These are phyloP conservation scores for Phellopilus nigrolimitatus DNA, from an alignment of 1,284 basidiomycete species.

Conservation along the genomic window DNA sequence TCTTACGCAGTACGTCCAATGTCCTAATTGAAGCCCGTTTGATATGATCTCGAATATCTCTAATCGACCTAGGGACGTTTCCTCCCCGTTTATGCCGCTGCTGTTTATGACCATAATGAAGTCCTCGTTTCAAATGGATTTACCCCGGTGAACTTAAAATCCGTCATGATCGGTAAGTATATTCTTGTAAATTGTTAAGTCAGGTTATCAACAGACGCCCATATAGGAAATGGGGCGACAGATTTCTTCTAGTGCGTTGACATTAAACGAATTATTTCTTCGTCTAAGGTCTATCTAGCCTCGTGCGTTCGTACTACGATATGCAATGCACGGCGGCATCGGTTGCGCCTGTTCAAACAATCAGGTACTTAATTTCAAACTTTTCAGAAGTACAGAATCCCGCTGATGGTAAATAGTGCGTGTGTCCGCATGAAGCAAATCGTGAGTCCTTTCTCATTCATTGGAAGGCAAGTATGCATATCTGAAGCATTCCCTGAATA, in stretches of 20 bases:
- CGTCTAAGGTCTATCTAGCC: not conserved
- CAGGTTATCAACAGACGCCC: not conserved
- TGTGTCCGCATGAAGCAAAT: constrained; percentile 44
- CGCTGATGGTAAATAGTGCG: constrained; percentile 25
- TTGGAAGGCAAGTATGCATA: not conserved
- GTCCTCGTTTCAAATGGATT: constrained; percentile 52
- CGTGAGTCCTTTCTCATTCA: constrained; percentile 29
- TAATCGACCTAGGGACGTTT: constrained; percentile 66
- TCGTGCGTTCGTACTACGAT: constrained; percentile 15
- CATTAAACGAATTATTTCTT: not conserved
- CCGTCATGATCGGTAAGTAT: constrained; percentile 68
- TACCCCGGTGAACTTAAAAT: constrained; percentile 73
- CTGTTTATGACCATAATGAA: constrained; percentile 76
- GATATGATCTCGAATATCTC: not conserved
- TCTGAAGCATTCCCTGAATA: constrained; percentile 2
- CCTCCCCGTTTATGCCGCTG: constrained; percentile 77
- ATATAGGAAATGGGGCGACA: constrained; percentile 51
- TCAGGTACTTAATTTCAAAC: not conserved
- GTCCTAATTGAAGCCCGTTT: not conserved
- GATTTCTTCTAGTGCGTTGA: constrained; percentile 37
- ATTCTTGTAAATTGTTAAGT: not conserved
- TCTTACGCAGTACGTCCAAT: constrained; percentile 51
- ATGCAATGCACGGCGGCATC: constrained; percentile 5
- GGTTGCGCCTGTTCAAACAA: constrained; percentile 7
- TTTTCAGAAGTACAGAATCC: constrained; percentile 7